A percentile compares a stretch with the other conserved stretches of the same genome.
These are phyloP conservation scores for Polysphondylium violaceum DNA, from an alignment of 78 protist genomes.

Conservation along the genomic window DNA sequence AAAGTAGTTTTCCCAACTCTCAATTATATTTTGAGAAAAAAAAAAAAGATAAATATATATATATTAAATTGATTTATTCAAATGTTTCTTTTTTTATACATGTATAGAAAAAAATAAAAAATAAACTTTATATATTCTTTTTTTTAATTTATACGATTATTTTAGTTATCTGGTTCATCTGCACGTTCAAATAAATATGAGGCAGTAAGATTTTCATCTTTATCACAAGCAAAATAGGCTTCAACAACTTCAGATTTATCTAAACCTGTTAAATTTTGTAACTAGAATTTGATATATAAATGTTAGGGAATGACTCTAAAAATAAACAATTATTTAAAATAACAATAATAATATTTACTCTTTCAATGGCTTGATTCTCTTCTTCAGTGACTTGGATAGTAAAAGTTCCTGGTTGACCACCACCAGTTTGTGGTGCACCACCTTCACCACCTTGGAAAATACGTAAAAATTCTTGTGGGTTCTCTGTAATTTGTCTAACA, in stretches of 20 bases:
- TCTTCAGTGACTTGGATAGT: slow-evolving; percentile 84
- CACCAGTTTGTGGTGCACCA: slow-evolving; percentile 4
- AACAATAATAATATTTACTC: slow-evolving; percentile 62
- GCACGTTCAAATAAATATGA: slow-evolving; percentile 89
- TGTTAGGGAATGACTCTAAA: not conserved
- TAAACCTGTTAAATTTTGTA: slow-evolving; percentile 91
- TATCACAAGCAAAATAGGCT: slow-evolving; percentile 96
- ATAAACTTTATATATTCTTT: too few species aligned
- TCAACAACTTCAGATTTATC: slow-evolving; percentile 76
- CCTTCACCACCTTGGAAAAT: slow-evolving; percentile 78
- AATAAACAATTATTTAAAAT: not conserved
- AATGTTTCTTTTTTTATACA: too few species aligned
- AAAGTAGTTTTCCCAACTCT: too few species aligned
- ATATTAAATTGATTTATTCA: too few species aligned
- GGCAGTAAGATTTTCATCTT: slow-evolving; percentile 93
- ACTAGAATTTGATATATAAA: not conserved
- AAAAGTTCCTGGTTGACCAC: slow-evolving; percentile 38
- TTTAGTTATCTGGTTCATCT: too few species aligned
- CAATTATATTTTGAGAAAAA: too few species aligned
- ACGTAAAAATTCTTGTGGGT: slow-evolving; percentile 87
- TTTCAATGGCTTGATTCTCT: slow-evolving; percentile 91
- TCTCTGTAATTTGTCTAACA: slow-evolving; percentile 75
- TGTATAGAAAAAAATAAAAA: too few species aligned
- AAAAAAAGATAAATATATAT: too few species aligned
- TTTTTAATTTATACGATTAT: too few species aligned